Evolutionary conservation across 352 stramenopile species (phyloP), one percentile per base, ranked within the genome.

Genomic region (Blastocystis sp.): DNA sequence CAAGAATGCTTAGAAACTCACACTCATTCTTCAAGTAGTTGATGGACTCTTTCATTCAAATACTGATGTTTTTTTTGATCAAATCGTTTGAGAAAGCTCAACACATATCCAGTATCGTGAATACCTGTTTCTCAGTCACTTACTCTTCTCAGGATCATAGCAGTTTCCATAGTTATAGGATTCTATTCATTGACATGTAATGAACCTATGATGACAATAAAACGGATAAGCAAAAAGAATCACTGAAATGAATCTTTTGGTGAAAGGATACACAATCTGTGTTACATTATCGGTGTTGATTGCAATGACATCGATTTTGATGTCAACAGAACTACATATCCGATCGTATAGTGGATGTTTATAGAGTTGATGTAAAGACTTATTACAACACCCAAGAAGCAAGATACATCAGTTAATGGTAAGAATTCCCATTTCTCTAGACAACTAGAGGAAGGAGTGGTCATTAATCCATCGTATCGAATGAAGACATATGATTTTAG

Each of bases 261-360:
- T 79, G 42, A 79, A 60, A 56, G 68, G 68, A 22, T 79, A 79
- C 22, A 79, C 68, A 19, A 42, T 59, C 33, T 79, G 35, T 57
- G 68, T 79, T 15, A 79, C 68, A 37, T 24, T 30, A 13, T 30
- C 68, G 19, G 68, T 79, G 15, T 13, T 79, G 13, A 30, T 60
- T 30, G 37, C 68, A 58, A 79, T 79, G 68, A 53, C 59, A 33
- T 58, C 68, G 5, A 24, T 57, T 7, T 6, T 79, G 19, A 33
- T 79, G 22, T 79, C 68, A 30, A 53, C 68, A 40, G 68, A 79
- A 57, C 15, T 17, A 6, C 27, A 79, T 48, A 33, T 79, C 17
- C 68, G 68, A 30, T 79, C 68, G 68, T 79, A 60, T 33, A 1
- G 40, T 79, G 2, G 7, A 2, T 30, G 44, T 40, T 15, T 30